Evolutionary conservation across 1,139 yeast genomes (phyloP).

Genomic region (Scheffersomyces titani): DNA sequence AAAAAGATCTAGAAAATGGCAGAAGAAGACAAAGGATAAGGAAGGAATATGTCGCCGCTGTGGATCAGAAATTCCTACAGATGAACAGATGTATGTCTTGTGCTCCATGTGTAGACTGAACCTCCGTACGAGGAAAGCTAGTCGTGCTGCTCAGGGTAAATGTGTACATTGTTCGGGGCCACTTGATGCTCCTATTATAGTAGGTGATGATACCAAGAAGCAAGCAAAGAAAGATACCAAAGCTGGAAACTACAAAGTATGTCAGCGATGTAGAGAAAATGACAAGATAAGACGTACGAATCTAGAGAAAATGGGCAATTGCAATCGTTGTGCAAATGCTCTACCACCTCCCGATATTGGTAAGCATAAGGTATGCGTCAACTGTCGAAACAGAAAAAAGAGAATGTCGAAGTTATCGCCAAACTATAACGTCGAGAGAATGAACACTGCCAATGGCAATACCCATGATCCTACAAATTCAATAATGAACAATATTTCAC

Average conservation of each 20-base stretch:
- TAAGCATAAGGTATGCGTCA: constrained; percentile 55
- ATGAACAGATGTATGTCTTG: constrained; percentile 53
- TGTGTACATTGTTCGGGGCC: constrained; percentile 73
- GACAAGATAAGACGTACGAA: constrained; percentile 59
- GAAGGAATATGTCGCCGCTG: constrained; percentile 67
- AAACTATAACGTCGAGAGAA: constrained; percentile 8
- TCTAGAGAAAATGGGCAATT: constrained; percentile 57
- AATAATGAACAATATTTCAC: not conserved
- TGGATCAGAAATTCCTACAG: constrained; percentile 54
- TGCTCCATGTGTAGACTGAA: constrained; percentile 62
- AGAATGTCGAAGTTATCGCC: constrained; percentile 22
- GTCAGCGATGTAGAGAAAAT: constrained; percentile 61
- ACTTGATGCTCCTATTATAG: constrained; percentile 45
- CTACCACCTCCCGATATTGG: constrained; percentile 47
- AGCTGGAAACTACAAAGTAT: constrained; percentile 53
- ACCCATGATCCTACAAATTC: not conserved
- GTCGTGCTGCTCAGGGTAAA: constrained; percentile 60
- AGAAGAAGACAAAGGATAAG: constrained; percentile 57
- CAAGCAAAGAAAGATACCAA: constrained; percentile 17
- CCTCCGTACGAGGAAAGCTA: constrained; percentile 55
- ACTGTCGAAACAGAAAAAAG: constrained; percentile 57
- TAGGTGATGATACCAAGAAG: constrained; percentile 20
- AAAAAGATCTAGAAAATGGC: constrained; percentile 66
- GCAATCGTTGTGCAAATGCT: constrained; percentile 60
- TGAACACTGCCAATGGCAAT: not conserved